Evolutionary conservation across 2,329 filamentous ascomycete species (phyloP), one percentile per base, ranked within the genome.

Genomic region (Pestalotiopsis sp.): DNA sequence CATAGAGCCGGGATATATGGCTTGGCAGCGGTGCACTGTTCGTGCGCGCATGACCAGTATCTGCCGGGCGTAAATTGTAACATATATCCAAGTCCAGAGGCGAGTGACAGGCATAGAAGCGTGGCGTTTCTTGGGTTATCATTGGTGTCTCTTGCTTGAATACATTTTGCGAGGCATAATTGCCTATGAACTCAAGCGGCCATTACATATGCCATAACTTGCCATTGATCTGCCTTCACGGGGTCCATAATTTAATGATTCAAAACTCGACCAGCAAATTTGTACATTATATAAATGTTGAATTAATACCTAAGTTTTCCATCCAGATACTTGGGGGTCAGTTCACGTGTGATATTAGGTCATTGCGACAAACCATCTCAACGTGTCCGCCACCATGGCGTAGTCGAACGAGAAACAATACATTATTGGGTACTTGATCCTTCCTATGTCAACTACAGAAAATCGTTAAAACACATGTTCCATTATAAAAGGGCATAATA

Each of bases 91-190:
- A 4, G 25, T 4, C 38, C 41, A 20, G 12, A 12, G 20, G 20
- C 12, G 7, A 11, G 61, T n/a, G 61, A 20, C 39, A 52, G 9
- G 36, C 61, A 64, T 31, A 45, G 59, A 25, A 64, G 61, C 61
- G 61, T 41, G 61, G 61, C 38, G 61, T 64, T 64, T 49, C 38
- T 52, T 64, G 61, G 61, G 39, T 64, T 64, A 14, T 36, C 25
- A 14, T 59, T 36, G 57, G 27, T 36, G 25, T 27, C 41, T 52
- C 20, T 64, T 59, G 13, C 13, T 59, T 59, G 57, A 36, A 59
- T 27, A 59, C 57, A 13, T 27, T 59, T 59, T 36, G 23, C 57
- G 57, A 59, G 45, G 45, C 45, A n/a, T 20, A n/a, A 52, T n/a
- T 52, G 45, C 45, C n/a, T 7, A 52, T 52, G 45, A 52, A 17